Evolutionary conservation across 257 asterid genomes (phyloP).

Genomic region (Solanum bulbocastanum): DNA sequence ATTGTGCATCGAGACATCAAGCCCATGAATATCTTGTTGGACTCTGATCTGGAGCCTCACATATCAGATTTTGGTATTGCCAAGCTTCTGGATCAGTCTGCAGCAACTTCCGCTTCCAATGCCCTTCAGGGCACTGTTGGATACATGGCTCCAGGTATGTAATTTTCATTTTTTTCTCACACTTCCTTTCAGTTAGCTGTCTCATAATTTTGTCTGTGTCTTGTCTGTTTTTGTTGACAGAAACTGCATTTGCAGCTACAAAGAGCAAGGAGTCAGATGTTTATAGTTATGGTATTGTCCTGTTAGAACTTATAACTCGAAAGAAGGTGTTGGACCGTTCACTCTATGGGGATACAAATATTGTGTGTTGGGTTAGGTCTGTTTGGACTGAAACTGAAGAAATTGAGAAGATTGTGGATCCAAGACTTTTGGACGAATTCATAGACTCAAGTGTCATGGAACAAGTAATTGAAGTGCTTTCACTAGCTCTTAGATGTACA

Average conservation of each 20-base stretch:
- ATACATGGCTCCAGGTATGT: constrained; percentile 81
- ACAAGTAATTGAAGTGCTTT: constrained; percentile 37
- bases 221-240: constrained; percentile 19
- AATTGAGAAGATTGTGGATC: constrained; percentile 38
- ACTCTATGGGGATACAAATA: constrained; percentile 29
- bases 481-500: constrained; percentile 59
- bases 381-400: constrained; percentile 33
- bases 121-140: constrained; percentile 59
- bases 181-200: background rate
- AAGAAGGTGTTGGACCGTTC: constrained; percentile 46
- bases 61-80: constrained; percentile 85
- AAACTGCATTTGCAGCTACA: constrained; percentile 48
- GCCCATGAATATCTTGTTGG: constrained; percentile 69
- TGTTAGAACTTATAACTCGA: constrained; percentile 60
- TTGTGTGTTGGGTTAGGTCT: constrained; percentile 43
- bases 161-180: background rate
- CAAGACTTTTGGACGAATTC: constrained; percentile 37
- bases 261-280: constrained; percentile 63
- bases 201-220: background rate
- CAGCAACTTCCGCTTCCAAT: constrained; percentile 24
- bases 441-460: constrained; percentile 39
- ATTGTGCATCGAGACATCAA: constrained; percentile 70
- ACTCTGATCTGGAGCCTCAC: constrained; percentile 69
- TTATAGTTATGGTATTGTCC: constrained; percentile 65
- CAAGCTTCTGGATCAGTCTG: constrained; percentile 62